Conservation (phyloP, 164 flowering plant species). For the Brasenia schreberi region DNA sequence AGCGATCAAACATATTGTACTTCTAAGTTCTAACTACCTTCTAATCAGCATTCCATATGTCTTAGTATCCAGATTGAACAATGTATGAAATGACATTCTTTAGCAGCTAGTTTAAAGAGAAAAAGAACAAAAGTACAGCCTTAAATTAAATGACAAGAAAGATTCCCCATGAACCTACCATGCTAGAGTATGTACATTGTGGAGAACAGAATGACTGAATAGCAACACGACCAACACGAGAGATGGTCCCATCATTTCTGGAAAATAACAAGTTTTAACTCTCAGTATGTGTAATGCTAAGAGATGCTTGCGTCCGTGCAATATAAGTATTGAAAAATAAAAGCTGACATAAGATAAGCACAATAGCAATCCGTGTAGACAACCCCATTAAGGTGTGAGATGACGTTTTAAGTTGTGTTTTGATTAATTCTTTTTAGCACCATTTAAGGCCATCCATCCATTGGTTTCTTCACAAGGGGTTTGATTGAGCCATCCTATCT, state of each 20-base stretch:
- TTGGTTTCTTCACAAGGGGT: no score
- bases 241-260: slow-evolving; percentile 36
- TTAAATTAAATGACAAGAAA: no score
- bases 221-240: slow-evolving; percentile 60
- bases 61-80: not conserved
- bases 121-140: not conserved
- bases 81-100: not conserved
- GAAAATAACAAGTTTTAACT: not conserved
- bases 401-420: no score
- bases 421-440: no score
- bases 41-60: not conserved
- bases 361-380: no score
- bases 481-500: no score
- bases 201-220: slow-evolving; percentile 90
- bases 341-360: not conserved
- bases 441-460: no score
- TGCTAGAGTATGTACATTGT: slow-evolving; percentile 56
- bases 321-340: no score
- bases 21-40: not conserved
- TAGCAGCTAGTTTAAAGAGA: not conserved
- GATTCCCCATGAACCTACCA: slow-evolving; percentile 27
- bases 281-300: not conserved
- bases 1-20: not conserved
- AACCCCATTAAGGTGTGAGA: no score
- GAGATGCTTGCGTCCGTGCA: no score